Evolutionary conservation across 2,329 filamentous ascomycete genomes (phyloP), one percentile per base, ranked within the genome.

Genomic region (Leptosphaerulina australis): DNA sequence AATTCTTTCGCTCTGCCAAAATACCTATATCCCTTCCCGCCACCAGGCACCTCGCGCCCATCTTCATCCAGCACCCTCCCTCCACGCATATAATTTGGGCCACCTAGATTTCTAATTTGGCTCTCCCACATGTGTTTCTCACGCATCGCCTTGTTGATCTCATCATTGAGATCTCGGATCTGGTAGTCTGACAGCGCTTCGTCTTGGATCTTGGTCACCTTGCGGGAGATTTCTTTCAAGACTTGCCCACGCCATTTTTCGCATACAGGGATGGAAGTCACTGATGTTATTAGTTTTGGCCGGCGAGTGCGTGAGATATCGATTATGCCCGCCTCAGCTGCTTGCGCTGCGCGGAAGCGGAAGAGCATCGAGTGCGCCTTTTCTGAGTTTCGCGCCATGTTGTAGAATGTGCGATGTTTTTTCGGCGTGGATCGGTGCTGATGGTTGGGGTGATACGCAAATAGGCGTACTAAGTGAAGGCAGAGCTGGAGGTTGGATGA

Each of bases 301-400:
- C 94, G 91, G 9, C 92, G 90, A 7, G 91, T 88, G 55, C 92
- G 90, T 51, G 91, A 89, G 21, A 88, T 88, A 79, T 97, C 93
- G 76, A 99, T 90, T 74, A 97, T 97, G 69, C 93, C 93, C 37
- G 97, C 83, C 77, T 97, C 92, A 59, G 91, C 91, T 60, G 93
- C 93, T 83, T 97, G 94, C 66, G 93, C 90, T 70, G 96, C 94
- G 74, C 94, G 91, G 81, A 99, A 99, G 81, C 94, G 93, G 80
- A 97, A 99, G 75, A 99, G 93, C 93, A 99, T 99, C 37, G 92
- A 97, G 81, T 99, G 94, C 68, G 94, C 93, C 76, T 97, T 99
- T 83, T 97, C 93, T 35, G 90, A 93, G 76, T 97, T 97, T 71
- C 93, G 93, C 70, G 93, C 92, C 93, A 70, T 69, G 60, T 37